Conservation (phyloP, 345 rosid species). For the Eucalyptus leucophloia region DNA sequence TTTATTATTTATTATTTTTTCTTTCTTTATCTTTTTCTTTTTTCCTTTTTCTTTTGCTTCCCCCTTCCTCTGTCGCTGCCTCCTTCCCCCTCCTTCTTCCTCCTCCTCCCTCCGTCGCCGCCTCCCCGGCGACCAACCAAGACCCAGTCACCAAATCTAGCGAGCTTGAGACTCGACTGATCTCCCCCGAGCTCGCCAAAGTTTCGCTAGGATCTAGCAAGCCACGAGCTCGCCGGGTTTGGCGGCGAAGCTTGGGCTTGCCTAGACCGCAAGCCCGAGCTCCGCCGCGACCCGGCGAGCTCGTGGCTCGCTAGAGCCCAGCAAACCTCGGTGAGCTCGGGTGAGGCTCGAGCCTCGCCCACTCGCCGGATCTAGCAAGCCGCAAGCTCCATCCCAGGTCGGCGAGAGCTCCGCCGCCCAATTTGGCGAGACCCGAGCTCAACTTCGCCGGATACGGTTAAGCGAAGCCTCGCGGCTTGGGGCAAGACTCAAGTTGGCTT, state of each 20-base stretch:
- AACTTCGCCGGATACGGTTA: accelerated
- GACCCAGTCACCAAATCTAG: accelerated
- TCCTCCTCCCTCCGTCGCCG: too few relatives aligned
- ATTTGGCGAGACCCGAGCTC: too few relatives aligned
- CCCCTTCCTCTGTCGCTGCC: too few relatives aligned
- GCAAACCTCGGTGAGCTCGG: accelerated
- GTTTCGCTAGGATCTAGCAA: accelerated
- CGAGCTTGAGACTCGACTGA: accelerated
- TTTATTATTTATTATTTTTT: too few relatives aligned
- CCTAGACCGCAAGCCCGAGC: accelerated
- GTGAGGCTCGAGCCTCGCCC: accelerated
- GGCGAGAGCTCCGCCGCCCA: accelerated
- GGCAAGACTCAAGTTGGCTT: too few relatives aligned
- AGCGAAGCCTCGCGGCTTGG: accelerated
- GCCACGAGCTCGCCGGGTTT: accelerated
- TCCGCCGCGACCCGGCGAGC: accelerated
- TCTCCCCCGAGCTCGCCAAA: too few relatives aligned
- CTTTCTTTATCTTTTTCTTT: too few relatives aligned
- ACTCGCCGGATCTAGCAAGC: accelerated
- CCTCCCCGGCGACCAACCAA: accelerated
- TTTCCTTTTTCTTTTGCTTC: too few relatives aligned
- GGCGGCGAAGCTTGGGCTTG: accelerated
- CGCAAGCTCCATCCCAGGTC: too few relatives aligned
- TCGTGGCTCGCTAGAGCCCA: accelerated
- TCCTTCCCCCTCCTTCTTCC: too few relatives aligned